These are phyloP conservation scores for Hanseniaspora gamundiae DNA, from an alignment of 1,139 yeast genomes.

Conservation along the genomic window DNA sequence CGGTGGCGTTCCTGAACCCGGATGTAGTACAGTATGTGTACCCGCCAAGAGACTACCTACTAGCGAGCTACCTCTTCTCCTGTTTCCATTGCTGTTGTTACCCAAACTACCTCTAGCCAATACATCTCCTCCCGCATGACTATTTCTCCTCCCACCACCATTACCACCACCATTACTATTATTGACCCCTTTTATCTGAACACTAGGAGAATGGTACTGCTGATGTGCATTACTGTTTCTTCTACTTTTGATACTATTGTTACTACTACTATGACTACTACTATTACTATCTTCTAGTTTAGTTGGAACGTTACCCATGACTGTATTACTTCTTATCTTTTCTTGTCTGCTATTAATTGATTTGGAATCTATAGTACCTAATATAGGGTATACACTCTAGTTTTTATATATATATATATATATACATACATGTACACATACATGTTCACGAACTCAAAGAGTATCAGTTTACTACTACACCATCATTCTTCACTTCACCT, in stretches of 20 bases:
- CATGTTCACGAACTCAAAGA: too few relatives aligned
- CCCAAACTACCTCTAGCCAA: too few relatives aligned
- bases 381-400: background rate
- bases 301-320: conserved; percentile 52
- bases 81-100: conserved; percentile 9
- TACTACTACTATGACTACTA: background rate
- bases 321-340: background rate
- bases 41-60: conserved; percentile 15
- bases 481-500: too few relatives aligned
- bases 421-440: too few relatives aligned
- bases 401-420: too few relatives aligned
- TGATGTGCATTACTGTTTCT: conserved; percentile 4
- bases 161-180: background rate
- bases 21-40: conserved; percentile 6
- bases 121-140: too few relatives aligned
- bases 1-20: conserved; percentile 8
- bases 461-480: too few relatives aligned
- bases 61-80: conserved; percentile 17
- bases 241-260: conserved; percentile 4
- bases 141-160: conserved; percentile 4
- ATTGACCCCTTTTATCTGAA: too few relatives aligned
- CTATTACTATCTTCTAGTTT: conserved; percentile 30
- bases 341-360: too few relatives aligned
- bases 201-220: too few relatives aligned
- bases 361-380: background rate